These are phyloP conservation scores for Penicillium waksmanii DNA, from an alignment of 495 filamentous ascomycete genomes.

Conservation along the genomic window DNA sequence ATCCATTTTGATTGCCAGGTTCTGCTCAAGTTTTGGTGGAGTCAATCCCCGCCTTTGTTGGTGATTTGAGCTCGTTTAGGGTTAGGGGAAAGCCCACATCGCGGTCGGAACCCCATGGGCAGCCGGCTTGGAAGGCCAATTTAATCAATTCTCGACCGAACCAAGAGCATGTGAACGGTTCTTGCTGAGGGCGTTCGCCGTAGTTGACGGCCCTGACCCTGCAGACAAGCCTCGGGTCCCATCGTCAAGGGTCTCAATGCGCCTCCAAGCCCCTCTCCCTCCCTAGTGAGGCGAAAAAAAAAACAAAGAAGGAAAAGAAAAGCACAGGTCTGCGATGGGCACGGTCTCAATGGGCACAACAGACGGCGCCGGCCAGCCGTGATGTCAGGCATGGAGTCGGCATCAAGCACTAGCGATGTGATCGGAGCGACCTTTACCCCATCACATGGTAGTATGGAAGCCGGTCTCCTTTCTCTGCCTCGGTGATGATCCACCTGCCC, in stretches of 20 bases:
- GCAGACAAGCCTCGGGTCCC: conserved; percentile 6
- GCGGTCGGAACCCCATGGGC: conserved; percentile 17
- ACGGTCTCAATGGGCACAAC: conserved; percentile 1
- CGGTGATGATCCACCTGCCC: conserved; percentile 27
- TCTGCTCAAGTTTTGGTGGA: background rate
- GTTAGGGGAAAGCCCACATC: conserved; percentile 10
- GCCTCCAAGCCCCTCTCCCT: background rate
- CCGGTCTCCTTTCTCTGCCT: conserved; percentile 12
- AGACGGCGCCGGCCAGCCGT: conserved; percentile 2
- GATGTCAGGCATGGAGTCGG: background rate
- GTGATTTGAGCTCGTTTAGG: conserved; percentile 4
- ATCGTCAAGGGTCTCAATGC: background rate
- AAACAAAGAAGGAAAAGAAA: background rate
- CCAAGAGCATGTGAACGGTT: conserved; percentile 18
- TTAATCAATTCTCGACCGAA: conserved; percentile 8
- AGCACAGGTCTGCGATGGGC: conserved; percentile 1
- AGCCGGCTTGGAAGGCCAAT: background rate
- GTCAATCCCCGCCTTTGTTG: conserved; percentile 3
- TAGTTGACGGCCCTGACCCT: background rate
- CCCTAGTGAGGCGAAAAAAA: background rate
- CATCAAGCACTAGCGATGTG: conserved; percentile 12
- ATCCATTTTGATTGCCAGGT: background rate
- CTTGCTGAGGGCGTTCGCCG: conserved; percentile 5
- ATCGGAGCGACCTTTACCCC: conserved; percentile 8
- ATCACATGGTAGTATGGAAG: conserved; percentile 22